Percentiles rank a stretch among this genome's conserved stretches.
These are phyloP conservation scores for Phascolomyces articulosus DNA, from an alignment of 371 early-diverging fungal genomes.

Conservation along the genomic window DNA sequence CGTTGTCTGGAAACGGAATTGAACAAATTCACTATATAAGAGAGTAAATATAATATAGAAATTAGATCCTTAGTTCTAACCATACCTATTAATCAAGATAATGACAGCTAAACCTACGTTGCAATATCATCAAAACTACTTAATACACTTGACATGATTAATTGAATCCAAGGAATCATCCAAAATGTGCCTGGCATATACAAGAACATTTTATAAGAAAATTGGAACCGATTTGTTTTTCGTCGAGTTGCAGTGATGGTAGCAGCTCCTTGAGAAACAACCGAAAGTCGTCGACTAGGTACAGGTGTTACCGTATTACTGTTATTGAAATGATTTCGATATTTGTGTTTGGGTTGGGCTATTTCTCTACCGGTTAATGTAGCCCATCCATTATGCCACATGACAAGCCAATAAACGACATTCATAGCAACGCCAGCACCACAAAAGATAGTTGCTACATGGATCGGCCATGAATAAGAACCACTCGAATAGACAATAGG, in stretches of 20 bases:
- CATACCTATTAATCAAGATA: too few relatives aligned
- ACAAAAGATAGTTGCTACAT: conserved; percentile 44
- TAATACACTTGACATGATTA: conserved; percentile 49
- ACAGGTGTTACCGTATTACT: conserved; percentile 9
- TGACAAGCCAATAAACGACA: conserved; percentile 34
- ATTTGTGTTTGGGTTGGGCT: conserved; percentile 16
- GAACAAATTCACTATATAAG: conserved; percentile 42
- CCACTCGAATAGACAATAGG: conserved; percentile 34
- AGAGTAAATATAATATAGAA: not conserved
- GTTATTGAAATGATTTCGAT: conserved; percentile 10
- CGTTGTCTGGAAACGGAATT: conserved; percentile 47
- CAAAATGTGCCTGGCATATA: conserved; percentile 47
- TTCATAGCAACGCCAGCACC: conserved; percentile 35
- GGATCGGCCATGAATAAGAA: conserved; percentile 27
- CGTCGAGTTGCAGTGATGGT: conserved; percentile 1
- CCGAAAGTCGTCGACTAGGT: conserved; percentile 9
- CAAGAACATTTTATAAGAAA: conserved; percentile 27
- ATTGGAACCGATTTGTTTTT: conserved; percentile 12
- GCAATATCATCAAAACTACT: conserved; percentile 54
- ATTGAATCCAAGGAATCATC: conserved; percentile 48
- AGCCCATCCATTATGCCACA: conserved; percentile 37
- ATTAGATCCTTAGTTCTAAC: too few relatives aligned
- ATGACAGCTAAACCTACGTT: conserved; percentile 41
- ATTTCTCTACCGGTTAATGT: conserved; percentile 39
- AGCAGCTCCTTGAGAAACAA: conserved; percentile 2